Evolutionary conservation across 345 rosid genomes (phyloP).

Genomic region (Citrus inodora): DNA sequence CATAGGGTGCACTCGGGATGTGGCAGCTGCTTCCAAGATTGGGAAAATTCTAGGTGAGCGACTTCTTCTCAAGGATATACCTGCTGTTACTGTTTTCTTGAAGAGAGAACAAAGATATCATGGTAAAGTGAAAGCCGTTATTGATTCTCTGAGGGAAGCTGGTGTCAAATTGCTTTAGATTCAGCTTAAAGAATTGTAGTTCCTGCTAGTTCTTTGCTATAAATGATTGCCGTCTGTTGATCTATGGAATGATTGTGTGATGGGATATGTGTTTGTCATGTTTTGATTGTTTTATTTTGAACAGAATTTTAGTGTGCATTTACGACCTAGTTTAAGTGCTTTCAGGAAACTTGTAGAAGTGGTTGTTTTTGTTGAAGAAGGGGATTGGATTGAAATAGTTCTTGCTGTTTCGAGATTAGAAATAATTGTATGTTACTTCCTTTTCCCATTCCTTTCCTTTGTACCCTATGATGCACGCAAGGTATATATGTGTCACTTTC

Average conservation of each 20-base stretch:
- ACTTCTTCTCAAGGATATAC: constrained; percentile 60
- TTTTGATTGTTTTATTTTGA: not conserved
- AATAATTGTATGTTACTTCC: not conserved
- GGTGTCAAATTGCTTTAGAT: constrained; percentile 60
- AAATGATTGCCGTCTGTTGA: not conserved
- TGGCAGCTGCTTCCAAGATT: constrained; percentile 85
- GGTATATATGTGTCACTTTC: not conserved
- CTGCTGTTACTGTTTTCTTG: constrained; percentile 59
- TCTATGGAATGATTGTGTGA: not conserved
- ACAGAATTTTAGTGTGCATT: not conserved
- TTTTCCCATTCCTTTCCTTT: not conserved
- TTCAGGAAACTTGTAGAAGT: not conserved
- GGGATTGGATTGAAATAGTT: not conserved
- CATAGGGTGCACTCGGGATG: constrained; percentile 64
- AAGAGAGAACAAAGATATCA: constrained; percentile 82
- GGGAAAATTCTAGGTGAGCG: constrained; percentile 80
- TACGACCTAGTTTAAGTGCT: not conserved
- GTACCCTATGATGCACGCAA: not conserved
- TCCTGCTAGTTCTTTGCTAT: not conserved
- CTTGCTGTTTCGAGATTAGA: not conserved
- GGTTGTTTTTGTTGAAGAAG: not conserved
- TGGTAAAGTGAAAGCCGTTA: constrained; percentile 81
- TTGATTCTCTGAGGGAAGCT: constrained; percentile 67
- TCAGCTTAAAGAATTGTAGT: not conserved
- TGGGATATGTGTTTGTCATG: not conserved